Evolutionary conservation across 2,329 filamentous ascomycete species (phyloP), one percentile per base, ranked within the genome.

Genomic region (Trichothecium roseum): DNA sequence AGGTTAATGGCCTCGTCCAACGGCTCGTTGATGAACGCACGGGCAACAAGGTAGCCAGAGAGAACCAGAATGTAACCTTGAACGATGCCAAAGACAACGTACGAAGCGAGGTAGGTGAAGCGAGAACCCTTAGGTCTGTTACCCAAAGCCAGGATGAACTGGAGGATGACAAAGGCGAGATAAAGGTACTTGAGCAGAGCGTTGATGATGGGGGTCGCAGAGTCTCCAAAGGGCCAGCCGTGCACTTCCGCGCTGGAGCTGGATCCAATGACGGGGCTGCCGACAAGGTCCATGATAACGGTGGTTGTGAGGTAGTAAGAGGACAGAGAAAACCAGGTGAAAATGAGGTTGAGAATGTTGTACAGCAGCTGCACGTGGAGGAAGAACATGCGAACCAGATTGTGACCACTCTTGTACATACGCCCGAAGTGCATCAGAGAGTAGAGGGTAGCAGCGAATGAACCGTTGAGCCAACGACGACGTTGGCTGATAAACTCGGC

Each of bases 391-490:
- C 87, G 85, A 46, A 94, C 59, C 43, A 94, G 69, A 70, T 93
- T 94, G 69, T 95, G 87, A 28, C 87, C 86, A 56, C 79, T 86
- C 69, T 89, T 89, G 73, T 94, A 94, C 81, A 94, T 89, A 48
- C 87, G 81, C 32, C 84, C 82, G 53, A 94, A 95, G 59, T 95
- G 88, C 81, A 94, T 91, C 45, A 94, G 72, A 26, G 87, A 84
- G 66, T 95, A 95, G 55, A 94, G 78, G 62, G 83, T 84, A 58
- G 87, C 87, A 37, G 88, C 88, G 53, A 95, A 94, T 3, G 87
- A 94, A 69, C 87, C 87, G 72, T 95, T 95, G 47, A 94, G 68
- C 87, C 87, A 95, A 69, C 87, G 80, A 69, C 87, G 80, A 69
- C 87, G 84, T 64, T 95, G 87, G 45, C 82, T 80, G 64, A 95